These are phyloP conservation scores for Candida sphagnicola DNA, from an alignment of 805 yeast species.

Conservation along the genomic window DNA sequence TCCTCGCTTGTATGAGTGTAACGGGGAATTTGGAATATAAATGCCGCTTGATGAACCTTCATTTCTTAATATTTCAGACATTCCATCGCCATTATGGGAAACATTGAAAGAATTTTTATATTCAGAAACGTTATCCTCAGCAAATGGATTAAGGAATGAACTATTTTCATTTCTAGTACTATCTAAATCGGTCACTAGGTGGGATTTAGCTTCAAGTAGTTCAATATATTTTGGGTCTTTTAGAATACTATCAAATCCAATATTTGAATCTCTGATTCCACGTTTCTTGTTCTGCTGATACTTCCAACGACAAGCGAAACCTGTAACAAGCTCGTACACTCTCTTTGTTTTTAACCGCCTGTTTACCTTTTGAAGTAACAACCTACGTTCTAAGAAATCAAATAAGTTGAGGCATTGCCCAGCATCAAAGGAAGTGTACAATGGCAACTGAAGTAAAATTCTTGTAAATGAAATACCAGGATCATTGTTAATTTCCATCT, in stretches of 20 bases:
- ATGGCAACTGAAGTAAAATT: slow-evolving; percentile 63
- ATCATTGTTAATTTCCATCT: slow-evolving; percentile 54
- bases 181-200: too few relatives aligned
- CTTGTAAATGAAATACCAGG: slow-evolving; percentile 63
- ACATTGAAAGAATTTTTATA: too few relatives aligned
- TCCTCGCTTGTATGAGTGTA: slow-evolving; percentile 15
- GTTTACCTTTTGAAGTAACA: slow-evolving; percentile 54
- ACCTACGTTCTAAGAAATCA: slow-evolving; percentile 63
- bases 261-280: slow-evolving; percentile 24
- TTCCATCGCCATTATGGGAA: too few relatives aligned
- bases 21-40: slow-evolving; percentile 29
- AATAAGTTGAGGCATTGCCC: slow-evolving; percentile 71
- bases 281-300: slow-evolving; percentile 27
- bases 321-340: slow-evolving; percentile 44
- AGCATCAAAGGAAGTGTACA: slow-evolving; percentile 73
- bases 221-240: slow-evolving; percentile 12
- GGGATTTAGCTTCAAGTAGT: too few relatives aligned
- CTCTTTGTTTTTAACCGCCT: slow-evolving; percentile 39
- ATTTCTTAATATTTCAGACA: too few relatives aligned
- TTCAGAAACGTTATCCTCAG: too few relatives aligned
- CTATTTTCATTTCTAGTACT: too few relatives aligned
- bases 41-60: slow-evolving; percentile 16
- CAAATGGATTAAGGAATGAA: too few relatives aligned
- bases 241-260: slow-evolving; percentile 17
- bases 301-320: slow-evolving; percentile 46